Conservation (phyloP, 345 rosid species). For the Limnanthes douglasii region DNA sequence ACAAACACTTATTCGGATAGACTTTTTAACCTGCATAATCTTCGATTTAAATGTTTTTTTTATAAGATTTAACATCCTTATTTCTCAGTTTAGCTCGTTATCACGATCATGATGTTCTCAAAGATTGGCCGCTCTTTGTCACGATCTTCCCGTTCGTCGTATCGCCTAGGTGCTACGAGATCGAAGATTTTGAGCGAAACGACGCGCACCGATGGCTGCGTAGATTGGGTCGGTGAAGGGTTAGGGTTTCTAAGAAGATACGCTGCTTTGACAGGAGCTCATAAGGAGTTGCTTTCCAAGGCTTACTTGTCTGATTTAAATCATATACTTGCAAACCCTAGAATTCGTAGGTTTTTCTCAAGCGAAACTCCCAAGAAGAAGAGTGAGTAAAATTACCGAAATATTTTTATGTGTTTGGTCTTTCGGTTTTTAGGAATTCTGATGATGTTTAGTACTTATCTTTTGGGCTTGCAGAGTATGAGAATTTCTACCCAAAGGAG, state of each 20-base stretch:
- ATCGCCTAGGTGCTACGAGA: no score
- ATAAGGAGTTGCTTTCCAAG: constrained; percentile 9
- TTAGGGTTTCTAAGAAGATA: constrained; percentile 30
- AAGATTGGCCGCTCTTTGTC: constrained; percentile 26
- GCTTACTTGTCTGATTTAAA: no score
- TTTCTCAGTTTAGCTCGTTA: no score
- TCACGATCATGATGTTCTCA: constrained; percentile 25
- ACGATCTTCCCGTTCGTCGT: constrained; percentile 24
- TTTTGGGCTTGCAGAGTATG: constrained; percentile 81
- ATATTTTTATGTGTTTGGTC: no score
- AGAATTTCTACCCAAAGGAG: constrained; percentile 71
- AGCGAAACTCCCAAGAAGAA: constrained; percentile 50
- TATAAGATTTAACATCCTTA: no score
- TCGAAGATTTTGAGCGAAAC: constrained; percentile 8
- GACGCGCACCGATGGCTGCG: constrained; percentile 1
- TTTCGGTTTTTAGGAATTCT: no score
- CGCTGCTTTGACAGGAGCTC: constrained; percentile 20
- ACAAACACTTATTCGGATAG: no score
- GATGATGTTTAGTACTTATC: no score
- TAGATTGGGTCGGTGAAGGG: constrained; percentile 11
- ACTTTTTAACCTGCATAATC: no score
- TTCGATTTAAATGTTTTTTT: no score
- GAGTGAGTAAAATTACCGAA: no score
- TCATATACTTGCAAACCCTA: constrained; percentile 34
- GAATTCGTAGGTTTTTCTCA: constrained; percentile 29